Evolutionary conservation across 345 rosid genomes (phyloP).

Genomic region (Jatropha curcas): DNA sequence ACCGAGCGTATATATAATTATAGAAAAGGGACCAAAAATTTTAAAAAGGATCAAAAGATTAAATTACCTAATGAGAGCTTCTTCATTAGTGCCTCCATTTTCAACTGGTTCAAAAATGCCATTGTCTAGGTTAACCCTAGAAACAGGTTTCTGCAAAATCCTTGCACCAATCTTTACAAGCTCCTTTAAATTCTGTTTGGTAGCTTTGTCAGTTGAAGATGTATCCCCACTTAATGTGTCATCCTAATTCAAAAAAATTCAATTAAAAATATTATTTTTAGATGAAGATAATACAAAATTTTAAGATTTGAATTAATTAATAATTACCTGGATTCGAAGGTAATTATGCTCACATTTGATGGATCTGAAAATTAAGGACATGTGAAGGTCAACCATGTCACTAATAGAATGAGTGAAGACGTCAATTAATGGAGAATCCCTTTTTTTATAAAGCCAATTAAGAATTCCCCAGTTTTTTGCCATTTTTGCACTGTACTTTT

Average conservation of each 20-base stretch:
- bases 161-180: slow-evolving; percentile 17
- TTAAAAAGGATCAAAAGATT: too few species aligned
- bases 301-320: too few species aligned
- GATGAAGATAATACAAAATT: too few species aligned
- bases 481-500: slow-evolving; percentile 8
- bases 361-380: slow-evolving; percentile 17
- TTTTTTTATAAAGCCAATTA: slow-evolving; percentile 8
- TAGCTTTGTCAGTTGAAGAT: slow-evolving; percentile 21
- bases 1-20: too few species aligned
- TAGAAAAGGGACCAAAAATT: too few species aligned
- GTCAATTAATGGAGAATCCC: slow-evolving; percentile 8
- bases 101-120: slow-evolving; percentile 23
- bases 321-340: slow-evolving; percentile 19
- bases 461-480: slow-evolving; percentile 13
- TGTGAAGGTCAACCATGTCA: slow-evolving; percentile 24
- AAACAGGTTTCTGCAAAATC: slow-evolving; percentile 19
- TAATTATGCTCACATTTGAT: slow-evolving; percentile 11
- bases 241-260: neutral
- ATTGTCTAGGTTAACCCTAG: slow-evolving; percentile 7
- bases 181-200: slow-evolving; percentile 12
- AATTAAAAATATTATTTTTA: too few species aligned
- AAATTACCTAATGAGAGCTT: slow-evolving; percentile 17
- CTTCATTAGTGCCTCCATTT: slow-evolving; percentile 23
- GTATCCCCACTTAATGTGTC: slow-evolving; percentile 16
- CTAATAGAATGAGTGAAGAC: slow-evolving; percentile 9